Percentiles rank a stretch among this genome's conserved stretches.
These are phyloP conservation scores for Mucor irregularis DNA, from an alignment of 371 early-diverging fungal genomes.

Conservation along the genomic window DNA sequence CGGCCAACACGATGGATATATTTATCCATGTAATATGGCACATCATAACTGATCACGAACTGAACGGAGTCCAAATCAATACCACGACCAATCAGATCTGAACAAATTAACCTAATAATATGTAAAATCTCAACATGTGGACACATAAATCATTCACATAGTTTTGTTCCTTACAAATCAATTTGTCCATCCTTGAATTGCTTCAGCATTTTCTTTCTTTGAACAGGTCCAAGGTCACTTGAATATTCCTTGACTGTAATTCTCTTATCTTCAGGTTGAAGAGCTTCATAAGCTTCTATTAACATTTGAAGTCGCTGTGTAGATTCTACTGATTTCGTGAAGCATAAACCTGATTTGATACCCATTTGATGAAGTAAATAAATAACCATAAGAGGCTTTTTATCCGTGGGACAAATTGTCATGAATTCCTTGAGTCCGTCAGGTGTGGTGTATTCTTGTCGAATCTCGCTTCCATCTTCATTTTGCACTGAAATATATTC, in stretches of 20 bases:
- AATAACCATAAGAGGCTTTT: slow-evolving; percentile 78
- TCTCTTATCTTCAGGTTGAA: slow-evolving; percentile 25
- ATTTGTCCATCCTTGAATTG: slow-evolving; percentile 74
- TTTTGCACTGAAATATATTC: slow-evolving; percentile 70
- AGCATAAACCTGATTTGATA: slow-evolving; percentile 76
- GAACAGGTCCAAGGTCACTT: slow-evolving; percentile 73
- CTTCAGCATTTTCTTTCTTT: slow-evolving; percentile 68
- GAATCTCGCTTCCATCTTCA: slow-evolving; percentile 34
- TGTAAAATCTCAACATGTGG: not conserved
- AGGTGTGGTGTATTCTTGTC: slow-evolving; percentile 61
- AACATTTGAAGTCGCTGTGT: slow-evolving; percentile 77
- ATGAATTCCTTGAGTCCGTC: slow-evolving; percentile 71
- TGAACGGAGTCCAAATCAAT: slow-evolving; percentile 88
- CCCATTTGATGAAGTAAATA: slow-evolving; percentile 71
- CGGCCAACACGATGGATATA: slow-evolving; percentile 99
- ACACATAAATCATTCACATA: too few species aligned
- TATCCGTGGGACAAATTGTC: slow-evolving; percentile 58
- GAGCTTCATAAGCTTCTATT: slow-evolving; percentile 56
- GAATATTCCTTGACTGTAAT: slow-evolving; percentile 77
- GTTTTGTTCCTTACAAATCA: slow-evolving; percentile 55
- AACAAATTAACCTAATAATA: slow-evolving; percentile 73
- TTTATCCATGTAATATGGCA: slow-evolving; percentile 83
- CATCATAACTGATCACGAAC: slow-evolving; percentile 93
- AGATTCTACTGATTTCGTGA: slow-evolving; percentile 87
- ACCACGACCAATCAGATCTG: slow-evolving; percentile 96